Conservation (phyloP, 1,284 basidiomycete genomes). For the Neotropicomus parvogracilis region DNA sequence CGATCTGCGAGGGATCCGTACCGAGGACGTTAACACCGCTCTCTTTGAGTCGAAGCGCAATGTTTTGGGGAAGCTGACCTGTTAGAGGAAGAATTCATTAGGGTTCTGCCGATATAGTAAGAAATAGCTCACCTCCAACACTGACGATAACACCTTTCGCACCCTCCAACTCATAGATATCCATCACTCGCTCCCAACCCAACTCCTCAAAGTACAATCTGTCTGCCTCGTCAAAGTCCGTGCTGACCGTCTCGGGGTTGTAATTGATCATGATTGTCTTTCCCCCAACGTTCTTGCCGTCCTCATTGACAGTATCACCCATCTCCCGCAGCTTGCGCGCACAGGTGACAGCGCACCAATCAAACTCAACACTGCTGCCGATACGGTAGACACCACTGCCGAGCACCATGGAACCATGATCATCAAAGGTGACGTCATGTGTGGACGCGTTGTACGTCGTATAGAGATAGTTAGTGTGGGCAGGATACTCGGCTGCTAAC, state of each 20-base stretch:
- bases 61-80: conserved; percentile 97
- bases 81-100: background rate
- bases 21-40: conserved; percentile 91
- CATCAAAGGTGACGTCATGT: conserved; percentile 95
- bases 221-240: conserved; percentile 99
- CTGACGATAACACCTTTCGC: conserved; percentile 94
- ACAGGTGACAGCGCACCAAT: conserved; percentile 99
- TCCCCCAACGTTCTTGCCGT: conserved; percentile 22
- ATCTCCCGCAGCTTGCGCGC: conserved; percentile 87
- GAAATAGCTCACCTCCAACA: conserved; percentile 73
- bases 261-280: conserved; percentile 99
- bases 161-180: conserved; percentile 97
- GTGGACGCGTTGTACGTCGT: conserved; percentile 98
- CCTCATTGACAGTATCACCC: conserved; percentile 57
- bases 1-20: conserved; percentile 93
- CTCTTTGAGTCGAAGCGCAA: conserved; percentile 92
- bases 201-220: conserved; percentile 98
- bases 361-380: conserved; percentile 97
- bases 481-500: conserved; percentile 97
- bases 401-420: conserved; percentile 98
- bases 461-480: conserved; percentile 99
- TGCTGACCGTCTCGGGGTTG: conserved; percentile 99
- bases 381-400: conserved; percentile 98
- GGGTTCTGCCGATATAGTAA: background rate
- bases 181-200: conserved; percentile 98